Conservation (phyloP, 352 stramenopile genomes). For the Elongisporangium prolatum region DNA sequence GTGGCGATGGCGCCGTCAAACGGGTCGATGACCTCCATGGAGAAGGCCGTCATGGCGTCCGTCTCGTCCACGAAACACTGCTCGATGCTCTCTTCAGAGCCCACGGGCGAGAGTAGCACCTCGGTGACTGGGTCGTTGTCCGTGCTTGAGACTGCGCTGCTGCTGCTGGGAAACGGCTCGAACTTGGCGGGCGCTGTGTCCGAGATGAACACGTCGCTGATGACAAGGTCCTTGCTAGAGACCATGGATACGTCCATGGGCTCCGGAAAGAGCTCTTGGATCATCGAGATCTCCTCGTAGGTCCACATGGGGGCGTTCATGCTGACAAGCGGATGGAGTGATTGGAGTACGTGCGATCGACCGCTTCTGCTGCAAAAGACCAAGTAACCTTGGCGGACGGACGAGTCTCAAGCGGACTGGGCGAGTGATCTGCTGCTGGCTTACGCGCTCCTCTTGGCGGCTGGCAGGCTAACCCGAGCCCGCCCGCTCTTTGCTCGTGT, state of each 20-base stretch:
- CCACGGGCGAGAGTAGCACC: constrained; percentile 56
- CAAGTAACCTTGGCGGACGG: constrained; percentile 12
- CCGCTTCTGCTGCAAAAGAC: constrained; percentile 21
- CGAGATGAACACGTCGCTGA: constrained; percentile 35
- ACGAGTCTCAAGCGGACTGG: not conserved
- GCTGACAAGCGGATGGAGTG: constrained; percentile 14
- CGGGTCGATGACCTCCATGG: constrained; percentile 52
- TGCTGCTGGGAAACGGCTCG: constrained; percentile 8
- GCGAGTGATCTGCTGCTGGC: not conserved
- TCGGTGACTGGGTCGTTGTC: constrained; percentile 33
- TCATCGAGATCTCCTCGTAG: constrained; percentile 50
- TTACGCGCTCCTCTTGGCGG: not conserved
- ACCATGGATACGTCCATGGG: constrained; percentile 10
- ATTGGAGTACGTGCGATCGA: constrained; percentile 4
- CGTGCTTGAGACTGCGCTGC: constrained; percentile 2
- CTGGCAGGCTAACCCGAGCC: not conserved
- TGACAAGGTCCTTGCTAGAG: constrained; percentile 29
- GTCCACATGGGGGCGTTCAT: constrained; percentile 28
- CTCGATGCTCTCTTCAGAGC: constrained; percentile 37
- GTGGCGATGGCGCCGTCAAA: constrained; percentile 28
- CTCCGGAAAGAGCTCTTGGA: constrained; percentile 47
- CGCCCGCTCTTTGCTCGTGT: not conserved
- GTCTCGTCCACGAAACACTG: constrained; percentile 51
- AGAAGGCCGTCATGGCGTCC: constrained; percentile 58
- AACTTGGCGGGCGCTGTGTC: constrained; percentile 14